These are phyloP conservation scores for Talaromyces thailandensis DNA, from an alignment of 495 filamentous ascomycete genomes.

Conservation along the genomic window DNA sequence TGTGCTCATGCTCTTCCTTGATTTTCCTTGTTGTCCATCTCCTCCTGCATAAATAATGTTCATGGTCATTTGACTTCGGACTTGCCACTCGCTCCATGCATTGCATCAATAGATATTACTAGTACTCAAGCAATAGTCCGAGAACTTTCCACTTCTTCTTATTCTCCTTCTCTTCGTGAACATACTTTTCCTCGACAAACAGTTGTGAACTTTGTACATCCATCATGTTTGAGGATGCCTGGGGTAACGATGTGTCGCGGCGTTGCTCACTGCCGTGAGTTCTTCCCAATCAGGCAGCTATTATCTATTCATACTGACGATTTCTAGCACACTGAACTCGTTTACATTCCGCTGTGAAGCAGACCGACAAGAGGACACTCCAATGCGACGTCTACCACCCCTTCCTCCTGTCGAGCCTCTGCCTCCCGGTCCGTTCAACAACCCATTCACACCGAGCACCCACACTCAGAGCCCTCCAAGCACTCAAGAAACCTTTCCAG, in stretches of 20 bases:
- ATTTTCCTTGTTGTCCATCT: not conserved
- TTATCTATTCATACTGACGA: not conserved
- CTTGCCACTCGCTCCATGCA: not conserved
- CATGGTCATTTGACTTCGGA: not conserved
- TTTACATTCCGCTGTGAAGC: conserved; percentile 4
- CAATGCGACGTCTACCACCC: conserved; percentile 30
- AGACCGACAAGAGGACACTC: conserved; percentile 5
- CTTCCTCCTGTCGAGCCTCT: conserved; percentile 32
- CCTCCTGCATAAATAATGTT: not conserved
- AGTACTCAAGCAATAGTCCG: not conserved
- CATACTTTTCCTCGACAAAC: not conserved
- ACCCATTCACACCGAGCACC: conserved; percentile 23
- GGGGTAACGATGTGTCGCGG: conserved; percentile 23
- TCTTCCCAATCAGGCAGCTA: not conserved
- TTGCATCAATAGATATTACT: conserved; percentile 1
- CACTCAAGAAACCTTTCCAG: conserved; percentile 28
- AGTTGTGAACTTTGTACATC: not conserved
- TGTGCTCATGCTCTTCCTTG: conserved; percentile 1
- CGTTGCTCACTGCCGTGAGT: conserved; percentile 37
- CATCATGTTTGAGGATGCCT: conserved; percentile 27
- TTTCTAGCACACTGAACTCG: conserved; percentile 5
- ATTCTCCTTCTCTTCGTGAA: not conserved
- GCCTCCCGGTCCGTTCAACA: conserved; percentile 35
- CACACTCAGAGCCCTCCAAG: conserved; percentile 27
- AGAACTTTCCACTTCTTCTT: not conserved